Conservation (phyloP, 73 alveolate species). For the Symbiodinium natans region DNA sequence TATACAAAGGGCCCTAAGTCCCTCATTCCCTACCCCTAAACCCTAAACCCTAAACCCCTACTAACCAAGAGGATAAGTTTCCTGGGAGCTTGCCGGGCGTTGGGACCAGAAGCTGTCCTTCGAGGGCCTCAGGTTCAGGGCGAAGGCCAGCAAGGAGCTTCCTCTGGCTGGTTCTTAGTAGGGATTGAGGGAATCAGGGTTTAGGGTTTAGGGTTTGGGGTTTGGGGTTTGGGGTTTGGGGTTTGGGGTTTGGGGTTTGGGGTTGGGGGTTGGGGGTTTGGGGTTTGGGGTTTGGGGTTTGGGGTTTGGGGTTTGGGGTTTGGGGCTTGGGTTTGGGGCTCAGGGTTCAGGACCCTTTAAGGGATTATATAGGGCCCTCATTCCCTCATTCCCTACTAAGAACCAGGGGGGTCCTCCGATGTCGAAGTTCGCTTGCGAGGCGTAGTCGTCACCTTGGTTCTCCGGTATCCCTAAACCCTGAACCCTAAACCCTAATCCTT, state of each 20-base stretch:
- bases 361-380: neutral
- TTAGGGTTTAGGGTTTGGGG: neutral
- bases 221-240: neutral
- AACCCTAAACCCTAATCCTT: neutral
- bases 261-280: neutral
- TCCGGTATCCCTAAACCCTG: neutral
- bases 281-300: too few species aligned
- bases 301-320: too few species aligned
- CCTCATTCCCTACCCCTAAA: too few species aligned
- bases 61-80: neutral
- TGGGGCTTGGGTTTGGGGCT: too few species aligned
- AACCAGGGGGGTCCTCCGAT: too few species aligned
- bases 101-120: slow-evolving; percentile 81
- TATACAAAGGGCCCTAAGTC: neutral
- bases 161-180: neutral
- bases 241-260: neutral
- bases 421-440: neutral
- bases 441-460: slow-evolving; percentile 24
- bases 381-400: neutral
- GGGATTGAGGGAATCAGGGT: neutral
- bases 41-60: neutral
- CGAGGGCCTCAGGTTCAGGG: slow-evolving; percentile 65
- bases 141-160: slow-evolving; percentile 26
- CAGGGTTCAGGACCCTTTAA: too few species aligned
- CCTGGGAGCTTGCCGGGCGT: slow-evolving; percentile 18